Evolutionary conservation across 2,329 filamentous ascomycete species (phyloP), one percentile per base, ranked within the genome.

Genomic region (Pestalotiopsis sp.): DNA sequence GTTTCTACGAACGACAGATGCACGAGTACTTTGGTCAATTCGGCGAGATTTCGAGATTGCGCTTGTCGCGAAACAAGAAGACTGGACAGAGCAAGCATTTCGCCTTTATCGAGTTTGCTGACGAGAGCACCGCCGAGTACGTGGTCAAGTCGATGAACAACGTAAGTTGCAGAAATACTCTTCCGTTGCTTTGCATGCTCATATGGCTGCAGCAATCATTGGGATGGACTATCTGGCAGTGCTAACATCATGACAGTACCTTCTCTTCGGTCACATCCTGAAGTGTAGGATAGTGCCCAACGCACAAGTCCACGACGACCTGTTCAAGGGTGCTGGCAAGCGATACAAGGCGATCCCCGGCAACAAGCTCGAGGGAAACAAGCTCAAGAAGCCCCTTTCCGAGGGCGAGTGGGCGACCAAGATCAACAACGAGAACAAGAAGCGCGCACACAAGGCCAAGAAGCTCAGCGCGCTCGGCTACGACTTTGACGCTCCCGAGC

Each of bases 1-100:
- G 96, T 82, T 99, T 99, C 88, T 98, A 95, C 85, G 96, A 99
- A 83, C 89, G 94, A 75, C 92, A 98, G 82, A 97, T 99, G 92
- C 90, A 89, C 74, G 89, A 91, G 71, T 99, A 98, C 85, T 97
- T 98, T 78, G 88, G 90, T 66, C 96, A 99, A 80, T 99, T 99
- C 73, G 96, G 96, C 73, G 84, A 88, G 14, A 94, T 99, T 74
- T 88, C 85, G 65, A 89, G 82, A 67, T 86, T 98, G 67, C 91
- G 95, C 70, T 52, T 99, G 58, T 96, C 94, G 35, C 91, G 96
- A 75, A 98, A 97, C 85, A 94, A 92, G 81, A 92, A 92, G 79
- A 98, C 94, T 1, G 96, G 96, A 67, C 89, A 89, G 68, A 94
- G 92, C 78, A 97, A 96, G 84, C 96, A 98, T 84, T 97, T 92